Percentiles rank a stretch among this genome's conserved stretches.
These are phyloP conservation scores for Kodamaea ohmeri DNA, from an alignment of 1,139 yeast species.

Conservation along the genomic window DNA sequence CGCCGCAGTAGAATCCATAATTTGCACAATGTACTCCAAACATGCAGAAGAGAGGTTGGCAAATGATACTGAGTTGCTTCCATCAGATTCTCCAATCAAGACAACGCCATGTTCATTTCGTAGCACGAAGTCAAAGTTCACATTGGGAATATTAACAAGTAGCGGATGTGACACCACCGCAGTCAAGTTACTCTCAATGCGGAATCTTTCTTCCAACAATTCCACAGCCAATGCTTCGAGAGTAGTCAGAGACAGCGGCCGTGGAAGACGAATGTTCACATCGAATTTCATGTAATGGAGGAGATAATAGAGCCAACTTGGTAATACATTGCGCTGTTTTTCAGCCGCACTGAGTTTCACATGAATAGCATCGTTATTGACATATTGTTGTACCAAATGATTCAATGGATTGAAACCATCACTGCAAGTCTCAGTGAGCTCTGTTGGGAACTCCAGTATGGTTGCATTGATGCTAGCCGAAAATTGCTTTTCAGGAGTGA, in stretches of 20 bases:
- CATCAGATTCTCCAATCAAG: too few relatives aligned
- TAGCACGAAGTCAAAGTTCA: conserved; percentile 15
- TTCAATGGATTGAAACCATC: conserved; percentile 25
- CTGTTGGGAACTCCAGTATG: conserved; percentile 19
- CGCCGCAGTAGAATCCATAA: too few relatives aligned
- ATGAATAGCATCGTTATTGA: conserved; percentile 21
- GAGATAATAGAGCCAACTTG: conserved; percentile 27
- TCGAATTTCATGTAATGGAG: conserved; percentile 17
- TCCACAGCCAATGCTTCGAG: conserved; percentile 14
- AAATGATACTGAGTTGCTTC: too few relatives aligned
- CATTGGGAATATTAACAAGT: conserved; percentile 14
- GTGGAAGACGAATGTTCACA: conserved; percentile 13
- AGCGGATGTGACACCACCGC: conserved; percentile 11
- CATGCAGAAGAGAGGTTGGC: too few relatives aligned
- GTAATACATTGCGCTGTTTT: conserved; percentile 17
- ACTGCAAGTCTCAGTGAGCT: conserved; percentile 19
- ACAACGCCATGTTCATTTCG: conserved; percentile 3
- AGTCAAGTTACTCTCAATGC: conserved; percentile 15
- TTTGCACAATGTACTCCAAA: too few relatives aligned
- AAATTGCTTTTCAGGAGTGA: conserved; percentile 20
- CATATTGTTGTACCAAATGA: conserved; percentile 20
- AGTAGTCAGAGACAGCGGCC: conserved; percentile 5
- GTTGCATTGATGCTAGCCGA: conserved; percentile 18
- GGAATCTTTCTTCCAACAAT: conserved; percentile 9
- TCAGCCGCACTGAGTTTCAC: conserved; percentile 21